Percentiles rank a stretch among this genome's conserved stretches.
Conservation (phyloP, 148 eudicot genomes). For the Euryodendron excelsum region DNA sequence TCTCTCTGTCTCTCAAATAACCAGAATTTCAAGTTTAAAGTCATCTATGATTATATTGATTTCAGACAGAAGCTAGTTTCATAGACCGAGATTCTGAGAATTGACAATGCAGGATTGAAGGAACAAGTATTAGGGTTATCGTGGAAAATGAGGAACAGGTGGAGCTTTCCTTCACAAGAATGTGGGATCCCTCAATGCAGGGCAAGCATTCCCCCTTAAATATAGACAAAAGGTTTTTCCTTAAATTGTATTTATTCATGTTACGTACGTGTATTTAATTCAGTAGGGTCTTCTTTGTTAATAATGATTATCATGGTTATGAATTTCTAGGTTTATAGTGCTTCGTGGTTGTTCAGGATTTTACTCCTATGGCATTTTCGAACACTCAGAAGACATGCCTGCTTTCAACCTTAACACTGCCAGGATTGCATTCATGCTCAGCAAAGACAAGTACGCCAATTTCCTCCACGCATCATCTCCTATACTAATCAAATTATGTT, state of each 20-base stretch:
- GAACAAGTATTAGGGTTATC: slow-evolving; percentile 51
- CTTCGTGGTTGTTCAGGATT: slow-evolving; percentile 64
- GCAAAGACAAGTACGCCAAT: slow-evolving; percentile 30
- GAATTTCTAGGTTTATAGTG: slow-evolving; percentile 45
- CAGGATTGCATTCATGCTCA: slow-evolving; percentile 73
- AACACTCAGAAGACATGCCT: slow-evolving; percentile 54
- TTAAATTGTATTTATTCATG: neutral
- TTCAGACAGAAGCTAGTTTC: neutral
- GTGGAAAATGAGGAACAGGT: slow-evolving; percentile 58
- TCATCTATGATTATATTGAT: no score
- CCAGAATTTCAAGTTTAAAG: no score
- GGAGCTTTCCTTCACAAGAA: slow-evolving; percentile 71
- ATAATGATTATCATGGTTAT: neutral
- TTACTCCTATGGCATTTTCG: slow-evolving; percentile 70
- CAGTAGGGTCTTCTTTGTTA: neutral
- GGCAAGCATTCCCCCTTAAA: slow-evolving; percentile 57
- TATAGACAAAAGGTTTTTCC: slow-evolving; percentile 62
- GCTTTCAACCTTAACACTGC: slow-evolving; percentile 57
- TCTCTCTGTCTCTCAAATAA: no score
- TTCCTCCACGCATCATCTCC: no score
- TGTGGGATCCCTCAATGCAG: slow-evolving; percentile 61
- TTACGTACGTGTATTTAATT: neutral
- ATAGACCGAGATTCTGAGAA: neutral
- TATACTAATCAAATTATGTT: neutral
- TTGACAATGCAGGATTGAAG: slow-evolving; percentile 43